Conservation (phyloP, 352 stramenopile species). For the Globisporangium sylvaticum region DNA sequence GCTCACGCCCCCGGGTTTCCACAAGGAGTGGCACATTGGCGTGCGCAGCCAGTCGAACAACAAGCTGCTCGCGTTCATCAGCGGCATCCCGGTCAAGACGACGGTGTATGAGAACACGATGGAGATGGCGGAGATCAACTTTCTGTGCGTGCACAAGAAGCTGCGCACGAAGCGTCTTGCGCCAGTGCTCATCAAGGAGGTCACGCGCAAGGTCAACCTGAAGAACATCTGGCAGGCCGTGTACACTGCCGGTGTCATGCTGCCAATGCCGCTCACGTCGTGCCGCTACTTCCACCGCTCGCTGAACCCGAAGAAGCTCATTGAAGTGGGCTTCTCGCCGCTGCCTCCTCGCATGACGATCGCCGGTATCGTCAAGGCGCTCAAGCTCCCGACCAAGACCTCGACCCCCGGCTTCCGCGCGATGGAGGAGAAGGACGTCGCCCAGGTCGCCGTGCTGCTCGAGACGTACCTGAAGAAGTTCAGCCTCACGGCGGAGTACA, state of each 20-base stretch:
- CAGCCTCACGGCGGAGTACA: constrained; percentile 85
- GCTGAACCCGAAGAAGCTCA: constrained; percentile 98
- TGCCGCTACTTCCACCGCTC: constrained; percentile 97
- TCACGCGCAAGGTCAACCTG: constrained; percentile 98
- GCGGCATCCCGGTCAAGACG: constrained; percentile 88
- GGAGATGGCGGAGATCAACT: constrained; percentile 97
- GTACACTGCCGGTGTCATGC: constrained; percentile 97
- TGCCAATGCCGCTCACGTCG: constrained; percentile 93
- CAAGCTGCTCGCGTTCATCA: constrained; percentile 98
- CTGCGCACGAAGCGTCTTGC: constrained; percentile 94
- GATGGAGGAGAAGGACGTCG: constrained; percentile 56
- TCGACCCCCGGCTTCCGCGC: constrained; percentile 36
- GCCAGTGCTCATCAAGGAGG: constrained; percentile 99
- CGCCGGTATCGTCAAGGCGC: constrained; percentile 87
- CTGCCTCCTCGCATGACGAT: constrained; percentile 94
- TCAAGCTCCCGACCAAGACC: constrained; percentile 72
- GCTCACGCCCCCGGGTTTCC: constrained; percentile 92
- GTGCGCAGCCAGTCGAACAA: constrained; percentile 88
- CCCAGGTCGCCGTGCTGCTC: constrained; percentile 45
- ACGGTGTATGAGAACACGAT: constrained; percentile 53
- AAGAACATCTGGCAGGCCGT: constrained; percentile 93
- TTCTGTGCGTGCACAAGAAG: constrained; percentile 99
- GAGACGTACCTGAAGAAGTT: constrained; percentile 57
- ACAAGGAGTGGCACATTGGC: constrained; percentile 93
- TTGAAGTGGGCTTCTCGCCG: constrained; percentile 96